Conservation (phyloP, 2,329 filamentous ascomycete species). For the Neonectria hederae region DNA sequence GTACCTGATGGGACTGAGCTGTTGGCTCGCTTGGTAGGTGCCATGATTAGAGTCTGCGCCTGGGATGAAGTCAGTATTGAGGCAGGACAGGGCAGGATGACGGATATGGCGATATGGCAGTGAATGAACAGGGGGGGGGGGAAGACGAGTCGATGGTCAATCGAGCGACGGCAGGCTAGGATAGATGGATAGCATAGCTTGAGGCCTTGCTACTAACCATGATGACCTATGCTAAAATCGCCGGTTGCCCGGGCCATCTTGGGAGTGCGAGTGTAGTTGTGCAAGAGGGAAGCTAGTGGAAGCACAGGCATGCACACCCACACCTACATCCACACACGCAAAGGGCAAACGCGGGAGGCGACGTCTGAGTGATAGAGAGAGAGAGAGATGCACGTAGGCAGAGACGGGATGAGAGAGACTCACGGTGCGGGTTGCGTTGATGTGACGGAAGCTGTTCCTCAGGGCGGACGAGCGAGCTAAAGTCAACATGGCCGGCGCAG, state of each 20-base stretch:
- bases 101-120: neutral
- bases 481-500: constrained; percentile 48
- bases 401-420: constrained; percentile 21
- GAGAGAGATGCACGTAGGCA: neutral
- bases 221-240: neutral
- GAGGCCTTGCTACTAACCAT: neutral
- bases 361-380: constrained; percentile 14
- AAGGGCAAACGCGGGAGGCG: neutral
- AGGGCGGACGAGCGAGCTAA: constrained; percentile 46
- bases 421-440: constrained; percentile 42
- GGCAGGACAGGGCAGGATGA: neutral
- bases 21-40: constrained; percentile 62
- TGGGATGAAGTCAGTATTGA: constrained; percentile 24
- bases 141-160: neutral
- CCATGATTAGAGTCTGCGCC: constrained; percentile 56
- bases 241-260: constrained; percentile 7
- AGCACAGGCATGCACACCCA: neutral
- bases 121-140: neutral
- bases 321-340: neutral
- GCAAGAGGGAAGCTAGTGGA: neutral
- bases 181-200: neutral
- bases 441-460: constrained; percentile 47
- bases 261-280: neutral
- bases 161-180: neutral
- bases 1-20: constrained; percentile 66